phyloP scores from a whole-genome alignment of 768 basidiomycete genomes.

The Leucocoprinus birnbaumii region DNA sequence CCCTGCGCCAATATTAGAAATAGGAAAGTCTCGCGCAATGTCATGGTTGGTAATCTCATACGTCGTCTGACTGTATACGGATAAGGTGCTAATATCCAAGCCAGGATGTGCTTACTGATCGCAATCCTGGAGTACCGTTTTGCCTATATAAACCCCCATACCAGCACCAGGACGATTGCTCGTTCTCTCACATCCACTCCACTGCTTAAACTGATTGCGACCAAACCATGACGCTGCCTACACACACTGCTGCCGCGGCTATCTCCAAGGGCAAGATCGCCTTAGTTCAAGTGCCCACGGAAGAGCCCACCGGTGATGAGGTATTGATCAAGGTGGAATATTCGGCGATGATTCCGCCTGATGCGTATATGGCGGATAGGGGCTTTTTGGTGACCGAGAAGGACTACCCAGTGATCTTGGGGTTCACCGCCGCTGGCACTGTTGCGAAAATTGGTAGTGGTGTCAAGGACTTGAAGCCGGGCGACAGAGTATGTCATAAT shows the following conservation, averaged over 20 bases:
- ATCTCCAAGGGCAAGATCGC: conserved; percentile 31
- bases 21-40: too few relatives aligned
- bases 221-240: conserved; percentile 22
- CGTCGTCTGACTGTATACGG: too few relatives aligned
- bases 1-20: too few relatives aligned
- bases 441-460: conserved; percentile 32
- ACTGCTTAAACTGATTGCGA: not conserved
- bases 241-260: conserved; percentile 40
- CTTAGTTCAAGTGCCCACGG: conserved; percentile 32
- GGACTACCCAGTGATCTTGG: conserved; percentile 32
- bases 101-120: too few relatives aligned
- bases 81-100: too few relatives aligned
- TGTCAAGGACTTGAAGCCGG: conserved; percentile 30
- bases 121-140: too few relatives aligned
- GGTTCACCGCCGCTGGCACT: conserved; percentile 35
- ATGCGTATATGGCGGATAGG: conserved; percentile 35
- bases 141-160: too few relatives aligned
- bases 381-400: conserved; percentile 21
- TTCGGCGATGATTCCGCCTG: conserved; percentile 36
- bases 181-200: too few relatives aligned
- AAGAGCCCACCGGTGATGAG: conserved; percentile 29
- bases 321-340: conserved; percentile 40
- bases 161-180: too few relatives aligned
- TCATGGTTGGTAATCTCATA: too few relatives aligned
- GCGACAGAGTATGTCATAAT: conserved; percentile 38